Base-by-base conservation (phyloP, 1,139 yeast genomes). In the Candida dubliniensis region DNA sequence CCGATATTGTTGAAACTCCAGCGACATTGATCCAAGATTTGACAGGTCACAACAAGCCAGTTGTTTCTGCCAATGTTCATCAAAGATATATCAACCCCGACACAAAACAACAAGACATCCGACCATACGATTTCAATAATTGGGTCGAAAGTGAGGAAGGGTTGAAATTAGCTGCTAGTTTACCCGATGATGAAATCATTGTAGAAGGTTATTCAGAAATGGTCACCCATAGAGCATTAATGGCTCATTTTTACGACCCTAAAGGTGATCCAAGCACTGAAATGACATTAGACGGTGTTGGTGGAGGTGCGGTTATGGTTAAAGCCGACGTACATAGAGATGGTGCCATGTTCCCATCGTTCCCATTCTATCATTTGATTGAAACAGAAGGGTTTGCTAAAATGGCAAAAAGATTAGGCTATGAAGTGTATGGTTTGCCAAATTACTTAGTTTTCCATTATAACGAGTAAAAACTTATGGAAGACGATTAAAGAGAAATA, bases 291-390 rank as follows among this genome's bases (percentile, higher is more conserved):
- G 99, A 93, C 64, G 99, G 99, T 63, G 98, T 93, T 47, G 99
- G 99, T 45, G 98, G 93, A 48, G 96, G 98, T 27, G 96, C 97
- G 36, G 83, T 95, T 31, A 65, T 93, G 67, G 99, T 93, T 31
- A 89, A 91, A 63, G 96, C 98, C 8, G 97, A 90, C 55, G 99
- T 93, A 46, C 99, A 93, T 67, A 79, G 99, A 63, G 99, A 93
- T 63, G 99, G 99, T 42, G 98, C 98, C 46, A 91, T 91, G 97
- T 93, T 93, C 79, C 99, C 99, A 14, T 87, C 95, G 34, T 93
- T 93, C 80, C 95, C 99, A 49, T 93, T 93, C 73, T 91, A 93
- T 65, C 96, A 93, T 62, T 76, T 93, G 67, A 90, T 93, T 54
- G 99, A 93, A 69, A 90, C 98, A 7, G 99, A 93, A 69, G 99